Evolutionary conservation across 192 early-diverging fungal species (phyloP).

Genomic region (Coemansia sp.): DNA sequence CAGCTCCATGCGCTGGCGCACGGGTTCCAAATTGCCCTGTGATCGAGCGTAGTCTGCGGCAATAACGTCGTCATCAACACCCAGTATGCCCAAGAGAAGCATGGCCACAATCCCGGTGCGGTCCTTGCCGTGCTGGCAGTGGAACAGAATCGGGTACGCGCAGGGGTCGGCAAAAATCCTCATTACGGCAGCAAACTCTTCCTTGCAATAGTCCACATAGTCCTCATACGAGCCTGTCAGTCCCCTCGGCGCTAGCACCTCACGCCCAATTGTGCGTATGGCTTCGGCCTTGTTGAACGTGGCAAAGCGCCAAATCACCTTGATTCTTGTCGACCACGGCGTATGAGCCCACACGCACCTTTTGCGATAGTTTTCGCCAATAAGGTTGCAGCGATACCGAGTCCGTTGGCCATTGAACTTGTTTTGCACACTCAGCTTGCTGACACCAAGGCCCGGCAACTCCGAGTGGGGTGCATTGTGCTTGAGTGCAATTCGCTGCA

Average conservation of each 20-base stretch:
- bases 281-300: constrained; percentile 49
- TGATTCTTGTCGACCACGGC: constrained; percentile 44
- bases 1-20: constrained; percentile 44
- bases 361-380: constrained; percentile 50
- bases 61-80: constrained; percentile 53
- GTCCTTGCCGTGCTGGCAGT: constrained; percentile 67
- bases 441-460: not conserved
- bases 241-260: constrained; percentile 46
- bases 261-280: constrained; percentile 46
- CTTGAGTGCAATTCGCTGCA: not conserved
- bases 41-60: constrained; percentile 57
- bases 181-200: constrained; percentile 52
- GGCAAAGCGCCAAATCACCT: constrained; percentile 48
- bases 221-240: constrained; percentile 52
- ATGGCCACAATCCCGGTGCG: constrained; percentile 60
- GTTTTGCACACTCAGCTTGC: constrained; percentile 18
- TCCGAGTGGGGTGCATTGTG: not conserved
- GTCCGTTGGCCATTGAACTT: constrained; percentile 32
- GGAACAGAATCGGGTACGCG: constrained; percentile 60
- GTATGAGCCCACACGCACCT: constrained; percentile 48
- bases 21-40: constrained; percentile 38
- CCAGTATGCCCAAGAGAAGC: constrained; percentile 52
- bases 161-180: constrained; percentile 51
- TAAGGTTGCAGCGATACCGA: constrained; percentile 49
- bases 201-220: constrained; percentile 49